phyloP scores from a whole-genome alignment of 345 rosid species.

The Eucalyptus erythrocorys region DNA sequence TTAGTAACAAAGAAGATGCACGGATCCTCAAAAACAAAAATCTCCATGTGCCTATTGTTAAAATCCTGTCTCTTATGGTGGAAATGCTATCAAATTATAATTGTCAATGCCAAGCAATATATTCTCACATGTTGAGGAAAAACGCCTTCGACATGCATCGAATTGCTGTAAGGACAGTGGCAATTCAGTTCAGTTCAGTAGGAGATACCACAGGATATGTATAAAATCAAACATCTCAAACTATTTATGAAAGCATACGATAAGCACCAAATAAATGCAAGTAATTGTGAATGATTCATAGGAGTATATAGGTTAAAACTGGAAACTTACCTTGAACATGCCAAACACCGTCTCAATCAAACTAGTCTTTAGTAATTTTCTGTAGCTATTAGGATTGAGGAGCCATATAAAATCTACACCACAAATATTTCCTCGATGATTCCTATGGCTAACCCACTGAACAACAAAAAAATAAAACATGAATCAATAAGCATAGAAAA shows the following conservation, averaged over 20 bases:
- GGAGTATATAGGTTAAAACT: background rate
- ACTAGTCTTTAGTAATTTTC: slow-evolving; percentile 63
- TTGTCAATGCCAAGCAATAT: background rate
- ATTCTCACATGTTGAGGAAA: background rate
- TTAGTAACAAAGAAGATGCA: background rate
- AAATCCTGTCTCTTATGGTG: background rate
- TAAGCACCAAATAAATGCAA: background rate
- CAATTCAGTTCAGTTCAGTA: background rate
- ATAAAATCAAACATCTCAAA: background rate
- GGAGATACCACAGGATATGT: background rate
- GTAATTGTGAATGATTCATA: background rate
- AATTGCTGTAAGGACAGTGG: background rate
- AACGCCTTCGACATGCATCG: background rate
- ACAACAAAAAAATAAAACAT: background rate
- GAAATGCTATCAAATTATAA: background rate
- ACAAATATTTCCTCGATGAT: slow-evolving; percentile 93
- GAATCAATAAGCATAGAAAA: background rate
- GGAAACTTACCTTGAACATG: slow-evolving; percentile 69
- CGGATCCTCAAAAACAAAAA: background rate
- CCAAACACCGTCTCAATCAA: slow-evolving; percentile 97
- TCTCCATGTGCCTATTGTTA: background rate
- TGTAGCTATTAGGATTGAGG: slow-evolving; percentile 69
- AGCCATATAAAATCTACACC: slow-evolving; percentile 99
- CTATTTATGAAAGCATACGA: background rate
- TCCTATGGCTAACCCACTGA: slow-evolving; percentile 97